These are phyloP conservation scores for Candida takata DNA, from an alignment of 805 yeast genomes.

Conservation along the genomic window DNA sequence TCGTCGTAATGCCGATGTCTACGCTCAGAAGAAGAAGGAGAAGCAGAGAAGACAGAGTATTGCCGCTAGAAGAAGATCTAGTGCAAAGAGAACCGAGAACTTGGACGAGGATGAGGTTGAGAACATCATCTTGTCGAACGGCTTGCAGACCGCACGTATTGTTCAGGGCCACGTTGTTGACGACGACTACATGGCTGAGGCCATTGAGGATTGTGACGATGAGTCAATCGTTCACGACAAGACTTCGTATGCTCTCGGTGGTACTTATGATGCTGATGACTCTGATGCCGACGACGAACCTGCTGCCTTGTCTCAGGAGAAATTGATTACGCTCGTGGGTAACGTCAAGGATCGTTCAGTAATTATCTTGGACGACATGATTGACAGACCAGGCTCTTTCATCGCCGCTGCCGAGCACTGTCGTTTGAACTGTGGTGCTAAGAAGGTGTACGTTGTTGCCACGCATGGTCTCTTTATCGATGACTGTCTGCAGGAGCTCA, in stretches of 20 bases:
- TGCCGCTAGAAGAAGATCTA: constrained; percentile 36
- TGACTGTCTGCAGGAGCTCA: constrained; percentile 73
- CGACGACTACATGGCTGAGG: constrained; percentile 53
- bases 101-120: constrained; percentile 51
- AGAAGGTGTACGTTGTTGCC: constrained; percentile 80
- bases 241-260: constrained; percentile 61
- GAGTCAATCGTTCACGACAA: constrained; percentile 22
- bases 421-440: constrained; percentile 93
- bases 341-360: constrained; percentile 91
- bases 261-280: constrained; percentile 71
- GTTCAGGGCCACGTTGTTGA: constrained; percentile 96
- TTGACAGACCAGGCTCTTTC: constrained; percentile 89
- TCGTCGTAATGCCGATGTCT: constrained; percentile 71
- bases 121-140: constrained; percentile 63
- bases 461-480: constrained; percentile 95
- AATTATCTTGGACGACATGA: constrained; percentile 92
- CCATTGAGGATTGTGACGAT: constrained; percentile 24
- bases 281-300: constrained; percentile 83
- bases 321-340: constrained; percentile 92
- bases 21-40: constrained; percentile 33
- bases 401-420: constrained; percentile 98
- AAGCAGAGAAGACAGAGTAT: constrained; percentile 40
- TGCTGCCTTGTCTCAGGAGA: constrained; percentile 45
- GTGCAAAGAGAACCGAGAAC: constrained; percentile 32
- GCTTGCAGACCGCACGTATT: constrained; percentile 91